These are phyloP conservation scores for Batrachochytrium dendrobatidis DNA, from an alignment of 371 early-diverging fungal species.

Conservation along the genomic window DNA sequence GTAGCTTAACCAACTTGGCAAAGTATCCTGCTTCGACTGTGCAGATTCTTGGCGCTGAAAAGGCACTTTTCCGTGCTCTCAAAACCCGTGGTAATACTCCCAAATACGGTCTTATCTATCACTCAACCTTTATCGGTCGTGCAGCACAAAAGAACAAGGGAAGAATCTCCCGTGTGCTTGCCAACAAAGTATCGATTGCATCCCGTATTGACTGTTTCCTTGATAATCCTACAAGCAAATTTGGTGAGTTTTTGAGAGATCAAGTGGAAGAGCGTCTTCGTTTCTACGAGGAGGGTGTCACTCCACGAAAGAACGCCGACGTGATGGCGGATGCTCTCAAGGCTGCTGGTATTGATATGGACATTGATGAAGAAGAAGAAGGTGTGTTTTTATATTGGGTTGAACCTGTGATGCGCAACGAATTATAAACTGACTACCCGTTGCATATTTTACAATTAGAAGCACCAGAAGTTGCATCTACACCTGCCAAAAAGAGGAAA, in stretches of 20 bases:
- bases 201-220: slow-evolving; percentile 97
- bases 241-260: slow-evolving; percentile 90
- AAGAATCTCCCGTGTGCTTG: slow-evolving; percentile 93
- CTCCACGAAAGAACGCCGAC: slow-evolving; percentile 86
- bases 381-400: slow-evolving; percentile 10
- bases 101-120: slow-evolving; percentile 98
- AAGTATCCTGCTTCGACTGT: slow-evolving; percentile 98
- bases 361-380: slow-evolving; percentile 43
- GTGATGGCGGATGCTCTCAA: slow-evolving; percentile 87
- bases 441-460: too few species aligned
- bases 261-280: slow-evolving; percentile 95
- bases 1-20: slow-evolving; percentile 92
- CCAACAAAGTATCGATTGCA: slow-evolving; percentile 97
- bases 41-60: slow-evolving; percentile 99
- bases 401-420: too few species aligned
- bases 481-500: slow-evolving; percentile 3
- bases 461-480: too few species aligned
- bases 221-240: slow-evolving; percentile 77
- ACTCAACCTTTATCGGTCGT: slow-evolving; percentile 91
- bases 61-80: slow-evolving; percentile 95
- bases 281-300: slow-evolving; percentile 85
- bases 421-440: too few species aligned
- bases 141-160: slow-evolving; percentile 97
- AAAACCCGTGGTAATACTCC: slow-evolving; percentile 98
- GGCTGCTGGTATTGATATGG: slow-evolving; percentile 53